A percentile compares a stretch with the other conserved stretches of the same genome.
These are phyloP conservation scores for Sambucus nigra DNA, from an alignment of 129 eudicot species.

Conservation along the genomic window DNA sequence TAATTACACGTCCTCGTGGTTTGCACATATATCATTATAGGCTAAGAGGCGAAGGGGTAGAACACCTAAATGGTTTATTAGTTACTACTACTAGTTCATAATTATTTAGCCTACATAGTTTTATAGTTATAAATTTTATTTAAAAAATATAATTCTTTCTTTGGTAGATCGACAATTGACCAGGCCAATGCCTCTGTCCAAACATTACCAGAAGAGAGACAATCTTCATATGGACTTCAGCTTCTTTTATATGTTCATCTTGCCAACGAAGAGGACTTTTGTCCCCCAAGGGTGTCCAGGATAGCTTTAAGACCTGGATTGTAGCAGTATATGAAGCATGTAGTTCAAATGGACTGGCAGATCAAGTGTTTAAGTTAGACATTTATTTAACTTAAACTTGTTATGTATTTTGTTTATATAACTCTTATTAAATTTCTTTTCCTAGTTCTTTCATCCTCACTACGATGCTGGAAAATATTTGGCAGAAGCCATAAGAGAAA, in stretches of 20 bases:
- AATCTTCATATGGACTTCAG: constrained; percentile 16
- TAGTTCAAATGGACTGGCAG: constrained; percentile 21
- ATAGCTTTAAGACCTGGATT: constrained; percentile 44
- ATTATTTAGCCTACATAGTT: no score
- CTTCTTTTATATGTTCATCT: constrained; percentile 39
- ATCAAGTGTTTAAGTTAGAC: constrained; percentile 6
- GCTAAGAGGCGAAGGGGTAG: no score
- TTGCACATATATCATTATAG: no score
- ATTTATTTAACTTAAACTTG: not conserved
- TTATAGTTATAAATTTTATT: no score
- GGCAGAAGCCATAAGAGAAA: constrained; percentile 38
- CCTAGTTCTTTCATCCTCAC: not conserved
- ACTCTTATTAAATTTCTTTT: not conserved
- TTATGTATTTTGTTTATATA: not conserved
- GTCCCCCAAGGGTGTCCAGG: constrained; percentile 37
- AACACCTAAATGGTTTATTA: no score
- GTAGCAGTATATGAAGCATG: constrained; percentile 23
- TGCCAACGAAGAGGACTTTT: constrained; percentile 41
- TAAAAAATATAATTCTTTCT: no score
- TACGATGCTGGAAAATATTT: constrained; percentile 29
- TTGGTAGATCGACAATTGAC: no score
- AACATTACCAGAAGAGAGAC: constrained; percentile 32
- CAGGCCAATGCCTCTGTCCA: constrained; percentile 52
- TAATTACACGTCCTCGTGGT: no score
- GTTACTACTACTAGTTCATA: no score